Evolutionary conservation across 441 rosid species (phyloP), one percentile per base, ranked within the genome.

Genomic region (Erodium texanum): DNA sequence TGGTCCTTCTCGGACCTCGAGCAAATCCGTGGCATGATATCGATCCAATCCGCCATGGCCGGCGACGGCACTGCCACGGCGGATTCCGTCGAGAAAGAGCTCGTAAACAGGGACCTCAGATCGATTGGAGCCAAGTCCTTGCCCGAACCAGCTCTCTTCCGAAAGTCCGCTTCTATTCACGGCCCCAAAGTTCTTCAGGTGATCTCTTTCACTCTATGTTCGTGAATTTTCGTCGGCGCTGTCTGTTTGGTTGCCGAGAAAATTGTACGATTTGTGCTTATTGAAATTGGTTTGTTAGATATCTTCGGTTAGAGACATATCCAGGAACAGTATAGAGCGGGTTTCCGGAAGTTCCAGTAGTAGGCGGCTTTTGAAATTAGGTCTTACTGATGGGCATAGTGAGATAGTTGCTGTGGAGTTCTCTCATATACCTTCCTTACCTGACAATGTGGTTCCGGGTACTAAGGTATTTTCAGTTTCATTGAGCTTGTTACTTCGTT

Each of bases 171-270:
- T 54, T 73, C 79, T 77, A 76, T 93, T 68, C 87, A 71, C 48
- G 96, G 94, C 54, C 98, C 93, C 67, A 83, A 80, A 82, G 78
- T 90, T 45, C 93, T 93, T 36, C 98, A 90, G 94, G 98, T 63
- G 68, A 23, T 22, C 12, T 50, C 5, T 14, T 5, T 27, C 45
- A 34, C 15, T 43, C 18, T 65, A 27, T 52, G 20, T 12, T 65
- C 32, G 19, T 62, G 8, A 62, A 27, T 61, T 67, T 23, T 23
- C 15, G 16, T 14, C 14, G 16, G 1, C 52, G 4, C 43, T 24
- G 59, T 52, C 56, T 14, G 62, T 56, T 68, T 73, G 24, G 64
- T 19, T 24, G 10, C 54, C 23, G 52, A 7, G 19, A 22, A 43
- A 29, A 24, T 16, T 52, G 10, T 12, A 23, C n/a, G 22, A 34